phyloP scores from a whole-genome alignment of 1,284 basidiomycete genomes.

The Austroboletus novae-zelandiae region DNA sequence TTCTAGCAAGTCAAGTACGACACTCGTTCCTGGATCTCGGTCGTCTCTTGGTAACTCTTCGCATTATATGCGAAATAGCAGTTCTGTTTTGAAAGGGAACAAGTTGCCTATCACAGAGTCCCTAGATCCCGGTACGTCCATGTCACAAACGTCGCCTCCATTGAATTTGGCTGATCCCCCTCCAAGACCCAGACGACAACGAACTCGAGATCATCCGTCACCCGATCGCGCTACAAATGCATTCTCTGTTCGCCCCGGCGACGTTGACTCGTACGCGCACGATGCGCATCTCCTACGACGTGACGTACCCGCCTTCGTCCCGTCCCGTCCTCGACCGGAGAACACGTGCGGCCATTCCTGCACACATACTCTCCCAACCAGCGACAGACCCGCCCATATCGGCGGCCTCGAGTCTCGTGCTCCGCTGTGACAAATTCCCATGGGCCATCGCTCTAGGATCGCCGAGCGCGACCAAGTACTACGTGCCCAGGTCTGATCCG shows the following conservation, averaged over 20 bases:
- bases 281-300: slow-evolving; percentile 51
- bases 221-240: slow-evolving; percentile 51
- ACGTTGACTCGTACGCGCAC: slow-evolving; percentile 49
- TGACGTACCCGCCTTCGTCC: slow-evolving; percentile 54
- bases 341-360: slow-evolving; percentile 51
- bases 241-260: slow-evolving; percentile 57
- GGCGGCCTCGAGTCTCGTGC: slow-evolving; percentile 46
- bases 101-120: slow-evolving; percentile 32
- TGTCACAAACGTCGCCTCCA: neutral
- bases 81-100: slow-evolving; percentile 44
- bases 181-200: slow-evolving; percentile 22
- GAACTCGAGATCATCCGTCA: slow-evolving; percentile 17
- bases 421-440: slow-evolving; percentile 57
- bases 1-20: slow-evolving; percentile 47
- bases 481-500: slow-evolving; percentile 31
- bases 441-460: slow-evolving; percentile 54
- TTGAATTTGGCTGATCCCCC: slow-evolving; percentile 12
- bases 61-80: slow-evolving; percentile 30
- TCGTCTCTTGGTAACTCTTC: slow-evolving; percentile 29
- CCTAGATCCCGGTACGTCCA: slow-evolving; percentile 26
- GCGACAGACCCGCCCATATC: slow-evolving; percentile 57
- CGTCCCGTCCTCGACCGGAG: slow-evolving; percentile 55
- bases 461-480: slow-evolving; percentile 25
- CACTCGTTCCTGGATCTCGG: slow-evolving; percentile 37
- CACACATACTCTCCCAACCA: slow-evolving; percentile 56